phyloP scores from a whole-genome alignment of 768 basidiomycete species.

The Dioszegia hungarica region DNA sequence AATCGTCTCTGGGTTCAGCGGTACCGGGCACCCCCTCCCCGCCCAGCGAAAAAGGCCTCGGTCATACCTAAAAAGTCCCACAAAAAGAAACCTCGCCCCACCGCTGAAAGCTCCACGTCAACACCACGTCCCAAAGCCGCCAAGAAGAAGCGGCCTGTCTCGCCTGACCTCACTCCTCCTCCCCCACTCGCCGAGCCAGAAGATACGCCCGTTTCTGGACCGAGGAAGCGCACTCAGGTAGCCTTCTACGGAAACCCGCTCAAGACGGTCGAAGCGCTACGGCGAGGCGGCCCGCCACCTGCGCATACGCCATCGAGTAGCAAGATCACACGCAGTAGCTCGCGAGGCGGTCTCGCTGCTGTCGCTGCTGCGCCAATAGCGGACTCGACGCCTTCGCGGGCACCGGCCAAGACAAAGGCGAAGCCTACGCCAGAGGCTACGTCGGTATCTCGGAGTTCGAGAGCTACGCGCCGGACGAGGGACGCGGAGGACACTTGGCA shows the following conservation, averaged over 20 bases:
- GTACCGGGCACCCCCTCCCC: slow-evolving; percentile 36
- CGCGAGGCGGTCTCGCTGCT: not conserved
- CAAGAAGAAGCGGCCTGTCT: slow-evolving; percentile 18
- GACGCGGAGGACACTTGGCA: slow-evolving; percentile 42
- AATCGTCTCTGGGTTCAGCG: slow-evolving; percentile 49
- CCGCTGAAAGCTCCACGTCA: not conserved
- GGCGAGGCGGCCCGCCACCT: slow-evolving; percentile 9
- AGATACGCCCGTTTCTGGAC: slow-evolving; percentile 19
- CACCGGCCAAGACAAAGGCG: not conserved
- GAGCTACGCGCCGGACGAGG: slow-evolving; percentile 26
- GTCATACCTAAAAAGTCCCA: slow-evolving; percentile 34
- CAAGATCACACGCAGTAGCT: slow-evolving; percentile 18
- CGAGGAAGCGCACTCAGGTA: slow-evolving; percentile 27
- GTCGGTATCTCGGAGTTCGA: slow-evolving; percentile 21
- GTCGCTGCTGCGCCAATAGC: not conserved
- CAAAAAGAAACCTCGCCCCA: slow-evolving; percentile 19
- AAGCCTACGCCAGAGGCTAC: not conserved
- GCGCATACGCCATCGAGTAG: slow-evolving; percentile 1
- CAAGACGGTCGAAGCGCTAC: slow-evolving; percentile 26
- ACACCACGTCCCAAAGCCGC: slow-evolving; percentile 10
- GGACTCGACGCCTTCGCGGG: not conserved
- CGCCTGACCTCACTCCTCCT: slow-evolving; percentile 19
- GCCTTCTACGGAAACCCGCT: slow-evolving; percentile 36
- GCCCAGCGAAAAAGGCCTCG: slow-evolving; percentile 29
- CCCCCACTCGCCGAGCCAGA: slow-evolving; percentile 1